These are phyloP conservation scores for Colletotrichum navitas DNA, from an alignment of 2,329 filamentous ascomycete genomes.

Conservation along the genomic window DNA sequence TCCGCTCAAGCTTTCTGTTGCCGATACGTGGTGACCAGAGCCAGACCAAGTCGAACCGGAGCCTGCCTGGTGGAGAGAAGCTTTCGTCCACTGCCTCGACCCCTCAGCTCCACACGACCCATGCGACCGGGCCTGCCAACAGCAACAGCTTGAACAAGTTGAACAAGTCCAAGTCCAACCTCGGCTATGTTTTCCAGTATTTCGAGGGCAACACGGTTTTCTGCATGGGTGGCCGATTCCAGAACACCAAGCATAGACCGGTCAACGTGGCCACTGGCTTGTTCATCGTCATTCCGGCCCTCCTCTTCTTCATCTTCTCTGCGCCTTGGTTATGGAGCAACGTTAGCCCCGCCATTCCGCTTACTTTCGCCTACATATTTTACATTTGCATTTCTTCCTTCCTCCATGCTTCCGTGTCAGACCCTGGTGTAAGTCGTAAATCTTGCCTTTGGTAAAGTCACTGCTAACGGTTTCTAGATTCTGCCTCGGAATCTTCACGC, in stretches of 20 bases:
- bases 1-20: conserved; percentile 80
- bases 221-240: conserved; percentile 84
- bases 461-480: conserved; percentile 68
- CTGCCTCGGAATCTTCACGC: conserved; percentile 91
- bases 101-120: conserved; percentile 70
- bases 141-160: conserved; percentile 31
- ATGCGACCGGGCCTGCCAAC: conserved; percentile 48
- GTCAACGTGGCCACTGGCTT: conserved; percentile 90
- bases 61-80: conserved; percentile 80
- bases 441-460: background rate
- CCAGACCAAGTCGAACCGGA: conserved; percentile 64
- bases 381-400: conserved; percentile 94
- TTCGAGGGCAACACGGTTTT: conserved; percentile 95
- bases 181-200: conserved; percentile 74
- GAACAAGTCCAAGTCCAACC: conserved; percentile 52
- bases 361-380: conserved; percentile 92
- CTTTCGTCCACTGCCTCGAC: conserved; percentile 85
- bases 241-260: conserved; percentile 88
- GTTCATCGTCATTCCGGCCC: conserved; percentile 81
- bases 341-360: conserved; percentile 88
- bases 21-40: conserved; percentile 66
- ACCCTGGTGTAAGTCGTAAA: conserved; percentile 84
- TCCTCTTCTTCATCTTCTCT: conserved; percentile 88
- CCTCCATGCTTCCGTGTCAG: conserved; percentile 89
- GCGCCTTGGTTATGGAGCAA: conserved; percentile 89